Percentiles rank a stretch among this genome's conserved stretches.
phyloP scores from a whole-genome alignment of 441 rosid species.

The Gossypium schwendimanii region DNA sequence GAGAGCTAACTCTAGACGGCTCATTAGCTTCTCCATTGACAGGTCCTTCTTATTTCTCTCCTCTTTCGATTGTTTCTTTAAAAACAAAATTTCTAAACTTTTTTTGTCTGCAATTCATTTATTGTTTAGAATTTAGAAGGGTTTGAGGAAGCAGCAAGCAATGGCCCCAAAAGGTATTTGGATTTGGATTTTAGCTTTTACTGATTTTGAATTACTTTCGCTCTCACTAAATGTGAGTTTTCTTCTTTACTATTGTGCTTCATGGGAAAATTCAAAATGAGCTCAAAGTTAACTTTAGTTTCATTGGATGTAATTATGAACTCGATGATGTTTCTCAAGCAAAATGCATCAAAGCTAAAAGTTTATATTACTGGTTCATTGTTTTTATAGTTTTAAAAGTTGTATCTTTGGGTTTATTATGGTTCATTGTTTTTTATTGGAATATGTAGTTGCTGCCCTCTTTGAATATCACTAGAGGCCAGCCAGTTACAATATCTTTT shows the following conservation, averaged over 20 bases:
- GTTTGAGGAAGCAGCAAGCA: slow-evolving; percentile 8
- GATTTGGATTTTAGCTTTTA: neutral
- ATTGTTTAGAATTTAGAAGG: too few relatives aligned
- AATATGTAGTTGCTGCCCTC: neutral
- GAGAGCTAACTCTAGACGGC: too few relatives aligned
- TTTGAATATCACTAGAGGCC: neutral
- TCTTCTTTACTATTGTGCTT: neutral
- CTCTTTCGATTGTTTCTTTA: too few relatives aligned
- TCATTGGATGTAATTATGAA: neutral
- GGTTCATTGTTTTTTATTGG: neutral
- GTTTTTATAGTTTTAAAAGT: neutral
- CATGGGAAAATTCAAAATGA: neutral
- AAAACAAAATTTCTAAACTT: too few relatives aligned
- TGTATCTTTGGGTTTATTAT: neutral
- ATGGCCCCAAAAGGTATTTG: slow-evolving; percentile 47
- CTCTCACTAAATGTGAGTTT: neutral
- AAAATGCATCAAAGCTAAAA: neutral
- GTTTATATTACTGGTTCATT: neutral
- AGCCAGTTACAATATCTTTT: neutral
- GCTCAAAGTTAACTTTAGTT: neutral
- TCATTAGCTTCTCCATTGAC: too few relatives aligned
- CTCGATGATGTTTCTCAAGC: neutral
- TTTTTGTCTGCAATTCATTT: too few relatives aligned
- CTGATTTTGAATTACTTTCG: neutral
- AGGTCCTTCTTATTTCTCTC: too few relatives aligned